Base-by-base conservation (phyloP, 2,329 filamentous ascomycete genomes). In the Ambrosiella beaveri region DNA sequence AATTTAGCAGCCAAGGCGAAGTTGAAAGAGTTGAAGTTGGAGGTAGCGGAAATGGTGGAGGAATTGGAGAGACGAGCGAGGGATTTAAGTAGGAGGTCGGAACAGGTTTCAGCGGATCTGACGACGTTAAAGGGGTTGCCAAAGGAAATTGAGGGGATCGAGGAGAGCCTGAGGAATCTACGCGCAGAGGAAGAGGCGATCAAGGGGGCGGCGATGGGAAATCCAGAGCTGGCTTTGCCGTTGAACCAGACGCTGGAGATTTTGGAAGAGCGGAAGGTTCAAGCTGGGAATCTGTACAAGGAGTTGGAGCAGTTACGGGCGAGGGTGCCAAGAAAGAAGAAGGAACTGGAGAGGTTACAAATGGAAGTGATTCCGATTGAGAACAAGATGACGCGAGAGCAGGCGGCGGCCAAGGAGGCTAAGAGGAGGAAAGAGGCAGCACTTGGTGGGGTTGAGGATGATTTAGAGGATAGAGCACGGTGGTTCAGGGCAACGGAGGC, bases 11-110 rank as follows among this genome's bases (percentile, higher is more conserved):
- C 80, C 59, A 97, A 97, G 68, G 80, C 80, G 13, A 78, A 80
- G 54, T 76, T 97, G 39, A 88, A 93, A 68, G 77, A 79, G 47
- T 82, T 86, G 65, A 97, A 97, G 71, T 75, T 78, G 13, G 84
- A 90, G 61, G 88, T 95, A 1, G 80, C 81, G 9, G 76, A 79
- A 45, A 79, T 91, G 73, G 81, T 94, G 13, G 71, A 74, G 19
- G 82, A 85, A 61, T 76, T 96, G 63, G 88, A 94, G 67, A 69
- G 67, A 57, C 78, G 77, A 61, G 82, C 80, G 0, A 71, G 75
- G 53, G 76, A 81, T 38, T 69, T 90, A 57, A 76, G 74, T 62
- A 69, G 68, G 56, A 75, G 74, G 55, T 78, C 81, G 62, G 74
- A 81, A 63, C 68, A 63, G 35, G 69, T 80, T 17, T 67, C 73